Percentiles rank a stretch among this genome's conserved stretches.
Conservation (phyloP, 345 rosid genomes). For the Turnera subulata region DNA sequence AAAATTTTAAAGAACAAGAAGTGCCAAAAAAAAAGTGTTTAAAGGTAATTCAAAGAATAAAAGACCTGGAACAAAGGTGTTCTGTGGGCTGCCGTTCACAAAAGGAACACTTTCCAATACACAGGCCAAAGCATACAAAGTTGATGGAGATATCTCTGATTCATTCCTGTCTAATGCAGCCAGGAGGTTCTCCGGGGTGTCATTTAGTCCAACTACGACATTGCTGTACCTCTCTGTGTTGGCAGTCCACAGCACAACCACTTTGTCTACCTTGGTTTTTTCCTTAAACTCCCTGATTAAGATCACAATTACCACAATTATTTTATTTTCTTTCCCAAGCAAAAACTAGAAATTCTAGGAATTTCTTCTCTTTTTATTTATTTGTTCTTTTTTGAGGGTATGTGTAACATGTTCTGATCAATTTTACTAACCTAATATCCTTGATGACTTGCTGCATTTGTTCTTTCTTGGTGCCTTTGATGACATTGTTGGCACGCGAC, state of each 20-base stretch:
- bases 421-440: conserved; percentile 61
- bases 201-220: conserved; percentile 78
- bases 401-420: background rate
- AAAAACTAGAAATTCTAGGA: too few species aligned
- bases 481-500: conserved; percentile 80
- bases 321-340: background rate
- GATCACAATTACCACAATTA: background rate
- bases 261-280: conserved; percentile 74
- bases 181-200: conserved; percentile 82
- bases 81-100: conserved; percentile 98
- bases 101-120: conserved; percentile 81
- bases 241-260: conserved; percentile 97
- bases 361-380: too few species aligned
- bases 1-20: too few species aligned
- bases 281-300: conserved; percentile 81
- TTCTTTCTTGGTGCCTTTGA: conserved; percentile 83
- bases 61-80: conserved; percentile 95
- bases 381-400: too few species aligned
- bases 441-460: conserved; percentile 73
- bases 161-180: conserved; percentile 78
- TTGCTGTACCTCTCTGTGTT: conserved; percentile 98
- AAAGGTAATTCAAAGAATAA: background rate
- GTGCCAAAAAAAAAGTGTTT: background rate
- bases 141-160: conserved; percentile 92
- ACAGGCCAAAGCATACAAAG: conserved; percentile 87